phyloP scores from a whole-genome alignment of 1,139 yeast species.

The Yamadazyma taylorii region DNA sequence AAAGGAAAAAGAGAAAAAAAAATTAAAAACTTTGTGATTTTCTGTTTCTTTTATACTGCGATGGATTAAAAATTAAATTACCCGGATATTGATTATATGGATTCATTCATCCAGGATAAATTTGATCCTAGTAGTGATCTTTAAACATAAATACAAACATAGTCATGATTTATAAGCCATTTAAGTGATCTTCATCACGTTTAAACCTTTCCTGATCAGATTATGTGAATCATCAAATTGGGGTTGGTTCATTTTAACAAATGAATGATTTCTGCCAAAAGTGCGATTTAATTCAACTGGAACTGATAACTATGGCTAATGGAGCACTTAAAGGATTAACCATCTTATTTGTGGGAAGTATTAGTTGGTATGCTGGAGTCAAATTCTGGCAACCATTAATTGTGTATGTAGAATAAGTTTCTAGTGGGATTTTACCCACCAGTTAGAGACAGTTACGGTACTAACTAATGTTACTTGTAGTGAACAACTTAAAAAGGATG shows the following conservation, averaged over 20 bases:
- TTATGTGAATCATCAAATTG: no score
- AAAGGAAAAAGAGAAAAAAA: conserved; percentile 23
- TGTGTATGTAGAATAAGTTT: conserved; percentile 57
- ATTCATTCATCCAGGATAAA: background rate
- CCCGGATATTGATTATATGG: conserved; percentile 12
- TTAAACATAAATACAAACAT: no score
- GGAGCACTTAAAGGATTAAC: conserved; percentile 26
- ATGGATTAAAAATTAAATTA: conserved; percentile 7
- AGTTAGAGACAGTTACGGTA: background rate
- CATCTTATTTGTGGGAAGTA: conserved; percentile 32
- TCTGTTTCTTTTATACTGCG: conserved; percentile 1
- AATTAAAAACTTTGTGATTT: conserved; percentile 4
- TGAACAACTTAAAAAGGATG: conserved; percentile 68
- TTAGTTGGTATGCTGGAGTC: conserved; percentile 54
- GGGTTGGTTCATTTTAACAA: no score
- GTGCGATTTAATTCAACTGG: no score
- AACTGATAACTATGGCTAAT: conserved; percentile 21
- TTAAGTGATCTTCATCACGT: background rate
- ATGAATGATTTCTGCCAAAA: no score
- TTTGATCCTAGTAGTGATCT: background rate
- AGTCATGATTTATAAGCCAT: no score
- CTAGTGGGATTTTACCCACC: background rate
- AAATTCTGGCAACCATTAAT: conserved; percentile 75
- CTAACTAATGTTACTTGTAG: conserved; percentile 28
- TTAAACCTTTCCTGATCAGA: no score